phyloP scores from a whole-genome alignment of 73 alveolate species.

The Tetrahymena borealis region DNA sequence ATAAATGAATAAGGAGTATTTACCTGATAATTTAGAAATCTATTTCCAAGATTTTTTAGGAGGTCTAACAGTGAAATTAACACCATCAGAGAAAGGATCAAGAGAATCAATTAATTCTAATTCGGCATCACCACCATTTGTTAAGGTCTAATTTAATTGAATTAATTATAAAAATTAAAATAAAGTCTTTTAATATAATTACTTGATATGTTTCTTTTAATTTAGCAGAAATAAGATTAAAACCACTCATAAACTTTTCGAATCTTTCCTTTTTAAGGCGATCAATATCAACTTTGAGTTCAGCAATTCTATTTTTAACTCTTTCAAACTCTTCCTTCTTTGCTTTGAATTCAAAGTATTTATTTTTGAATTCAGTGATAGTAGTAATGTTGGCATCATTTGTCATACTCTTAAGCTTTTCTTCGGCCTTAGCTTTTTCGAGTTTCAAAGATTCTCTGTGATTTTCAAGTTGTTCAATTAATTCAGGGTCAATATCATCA shows the following conservation, averaged over 20 bases:
- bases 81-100: constrained; percentile 81
- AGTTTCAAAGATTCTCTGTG: not conserved
- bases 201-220: constrained; percentile 69
- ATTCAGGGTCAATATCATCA: not conserved
- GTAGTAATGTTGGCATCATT: constrained; percentile 56
- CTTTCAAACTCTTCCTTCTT: constrained; percentile 57
- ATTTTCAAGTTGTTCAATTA: not conserved
- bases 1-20: not conserved
- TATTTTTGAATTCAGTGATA: constrained; percentile 49
- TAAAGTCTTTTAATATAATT: not conserved
- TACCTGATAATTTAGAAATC: constrained; percentile 59
- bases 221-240: constrained; percentile 51
- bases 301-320: constrained; percentile 40
- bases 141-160: not conserved
- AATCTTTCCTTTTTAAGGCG: constrained; percentile 61
- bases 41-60: constrained; percentile 75
- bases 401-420: constrained; percentile 6
- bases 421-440: not conserved
- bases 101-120: constrained; percentile 65
- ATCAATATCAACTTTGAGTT: constrained; percentile 49
- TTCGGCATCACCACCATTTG: constrained; percentile 88
- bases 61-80: constrained; percentile 75
- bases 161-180: not conserved
- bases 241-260: constrained; percentile 79
- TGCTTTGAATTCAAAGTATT: constrained; percentile 41